phyloP scores from a whole-genome alignment of 1,139 yeast species.

The Hansenula lynferdii region DNA sequence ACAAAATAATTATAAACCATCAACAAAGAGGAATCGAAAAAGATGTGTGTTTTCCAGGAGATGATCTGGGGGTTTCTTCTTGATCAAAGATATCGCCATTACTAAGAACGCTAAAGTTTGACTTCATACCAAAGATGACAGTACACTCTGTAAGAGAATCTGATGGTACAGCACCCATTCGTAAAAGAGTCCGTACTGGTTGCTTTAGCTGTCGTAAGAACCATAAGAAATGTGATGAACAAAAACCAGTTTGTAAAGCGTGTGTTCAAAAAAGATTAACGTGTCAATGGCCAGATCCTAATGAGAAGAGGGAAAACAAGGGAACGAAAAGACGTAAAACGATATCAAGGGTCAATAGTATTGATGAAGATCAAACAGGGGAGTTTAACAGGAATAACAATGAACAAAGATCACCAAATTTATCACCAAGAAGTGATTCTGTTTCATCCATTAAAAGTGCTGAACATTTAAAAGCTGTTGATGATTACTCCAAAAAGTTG shows the following conservation, averaged over 20 bases:
- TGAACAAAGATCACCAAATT: not conserved
- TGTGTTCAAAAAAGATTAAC: constrained; percentile 36
- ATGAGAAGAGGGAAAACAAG: constrained; percentile 6
- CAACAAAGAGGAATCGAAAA: too few species aligned
- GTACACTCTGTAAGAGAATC: not conserved
- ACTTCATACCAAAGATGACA: too few species aligned
- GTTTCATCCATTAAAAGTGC: not conserved
- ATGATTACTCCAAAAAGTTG: constrained; percentile 19
- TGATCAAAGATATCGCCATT: too few species aligned
- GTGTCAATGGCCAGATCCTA: constrained; percentile 40
- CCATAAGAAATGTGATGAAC: constrained; percentile 22
- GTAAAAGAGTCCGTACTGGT: constrained; percentile 18
- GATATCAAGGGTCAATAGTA: too few species aligned
- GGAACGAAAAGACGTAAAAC: not conserved
- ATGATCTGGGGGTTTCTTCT: too few species aligned
- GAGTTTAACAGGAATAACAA: not conserved
- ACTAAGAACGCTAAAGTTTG: too few species aligned
- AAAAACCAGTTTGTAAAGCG: constrained; percentile 28
- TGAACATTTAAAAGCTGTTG: constrained; percentile 9
- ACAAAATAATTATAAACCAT: too few species aligned
- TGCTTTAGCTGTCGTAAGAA: constrained; percentile 21
- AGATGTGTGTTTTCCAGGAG: too few species aligned
- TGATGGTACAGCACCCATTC: not conserved
- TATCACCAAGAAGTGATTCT: not conserved
- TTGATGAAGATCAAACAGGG: too few species aligned